Evolutionary conservation across 1,284 basidiomycete species (phyloP).

Genomic region (Leccinum subspadiceum): DNA sequence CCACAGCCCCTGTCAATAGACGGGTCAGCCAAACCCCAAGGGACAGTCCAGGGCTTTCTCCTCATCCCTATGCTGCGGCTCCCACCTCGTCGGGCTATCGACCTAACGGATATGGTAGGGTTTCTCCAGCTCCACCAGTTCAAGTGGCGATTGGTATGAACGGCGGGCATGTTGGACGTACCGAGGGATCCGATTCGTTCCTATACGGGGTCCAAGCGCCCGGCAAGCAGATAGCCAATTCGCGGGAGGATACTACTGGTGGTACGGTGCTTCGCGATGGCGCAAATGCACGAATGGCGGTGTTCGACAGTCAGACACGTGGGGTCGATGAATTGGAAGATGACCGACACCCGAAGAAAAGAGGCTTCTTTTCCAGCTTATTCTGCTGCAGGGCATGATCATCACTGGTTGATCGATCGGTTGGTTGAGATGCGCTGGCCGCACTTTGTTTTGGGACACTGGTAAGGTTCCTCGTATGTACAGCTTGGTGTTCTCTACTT

Average conservation of each 20-base stretch:
- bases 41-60: slow-evolving; percentile 46
- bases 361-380: slow-evolving; percentile 31
- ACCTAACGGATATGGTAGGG: slow-evolving; percentile 51
- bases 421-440: slow-evolving; percentile 29
- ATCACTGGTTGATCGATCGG: slow-evolving; percentile 21
- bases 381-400: slow-evolving; percentile 34
- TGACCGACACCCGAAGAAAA: slow-evolving; percentile 36
- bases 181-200: slow-evolving; percentile 59
- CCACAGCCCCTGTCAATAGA: slow-evolving; percentile 57
- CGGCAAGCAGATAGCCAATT: slow-evolving; percentile 45
- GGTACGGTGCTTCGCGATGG: slow-evolving; percentile 36
- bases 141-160: slow-evolving; percentile 35
- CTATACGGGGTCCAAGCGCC: slow-evolving; percentile 51
- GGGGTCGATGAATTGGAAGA: slow-evolving; percentile 31
- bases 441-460: slow-evolving; percentile 27
- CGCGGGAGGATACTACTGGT: slow-evolving; percentile 47
- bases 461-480: slow-evolving; percentile 16
- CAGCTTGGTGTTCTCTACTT: background rate
- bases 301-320: slow-evolving; percentile 57
- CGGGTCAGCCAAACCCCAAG: slow-evolving; percentile 62
- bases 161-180: slow-evolving; percentile 37
- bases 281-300: slow-evolving; percentile 47
- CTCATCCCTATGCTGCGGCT: slow-evolving; percentile 68
- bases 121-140: slow-evolving; percentile 47
- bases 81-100: slow-evolving; percentile 57